These are phyloP conservation scores for Cercospora citrullina DNA, from an alignment of 2,329 filamentous ascomycete species.

Conservation along the genomic window DNA sequence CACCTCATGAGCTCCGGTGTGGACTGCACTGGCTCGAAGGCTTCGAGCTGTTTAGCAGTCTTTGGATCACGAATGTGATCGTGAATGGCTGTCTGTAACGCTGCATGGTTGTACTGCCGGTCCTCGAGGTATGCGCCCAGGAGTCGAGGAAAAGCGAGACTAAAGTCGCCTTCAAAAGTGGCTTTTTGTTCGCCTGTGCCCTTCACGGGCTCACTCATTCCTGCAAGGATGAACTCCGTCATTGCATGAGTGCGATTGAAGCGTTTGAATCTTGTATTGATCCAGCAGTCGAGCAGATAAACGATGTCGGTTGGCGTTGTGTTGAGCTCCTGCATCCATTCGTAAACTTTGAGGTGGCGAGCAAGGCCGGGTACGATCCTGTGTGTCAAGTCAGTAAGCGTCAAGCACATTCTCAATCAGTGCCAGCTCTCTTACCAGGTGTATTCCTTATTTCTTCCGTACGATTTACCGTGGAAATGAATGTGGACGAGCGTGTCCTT, in stretches of 20 bases:
- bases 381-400: neutral
- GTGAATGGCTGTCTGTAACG: neutral
- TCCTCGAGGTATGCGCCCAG: neutral
- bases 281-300: slow-evolving; percentile 12
- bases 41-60: neutral
- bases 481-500: slow-evolving; percentile 2
- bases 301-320: slow-evolving; percentile 4
- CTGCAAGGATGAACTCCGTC: slow-evolving; percentile 9
- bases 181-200: neutral
- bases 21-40: neutral
- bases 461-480: slow-evolving; percentile 10
- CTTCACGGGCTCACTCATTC: neutral
- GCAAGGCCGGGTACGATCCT: slow-evolving; percentile 6
- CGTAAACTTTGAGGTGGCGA: slow-evolving; percentile 1
- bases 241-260: neutral
- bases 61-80: neutral
- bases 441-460: slow-evolving; percentile 4
- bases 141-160: neutral
- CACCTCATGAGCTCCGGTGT: slow-evolving; percentile 9
- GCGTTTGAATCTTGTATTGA: slow-evolving; percentile 5
- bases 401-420: neutral
- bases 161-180: slow-evolving; percentile 7
- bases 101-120: neutral
- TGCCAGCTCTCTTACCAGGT: slow-evolving; percentile 1
- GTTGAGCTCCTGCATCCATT: slow-evolving; percentile 7